Conservation (phyloP, 2,329 filamentous ascomycete genomes). For the Ceratocystis colombiana region DNA sequence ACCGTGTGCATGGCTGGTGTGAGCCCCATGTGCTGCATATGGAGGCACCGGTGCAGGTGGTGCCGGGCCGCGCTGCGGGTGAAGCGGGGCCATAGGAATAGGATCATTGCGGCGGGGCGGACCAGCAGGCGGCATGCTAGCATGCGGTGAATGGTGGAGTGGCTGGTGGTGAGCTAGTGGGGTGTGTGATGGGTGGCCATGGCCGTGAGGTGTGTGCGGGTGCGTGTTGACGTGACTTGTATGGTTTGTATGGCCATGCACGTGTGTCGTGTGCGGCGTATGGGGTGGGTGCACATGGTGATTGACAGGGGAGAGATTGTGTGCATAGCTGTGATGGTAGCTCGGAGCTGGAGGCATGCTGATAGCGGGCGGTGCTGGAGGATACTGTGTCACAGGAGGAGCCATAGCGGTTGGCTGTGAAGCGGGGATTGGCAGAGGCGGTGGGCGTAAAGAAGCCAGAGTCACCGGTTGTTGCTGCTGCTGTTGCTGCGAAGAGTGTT, state of each 20-base stretch:
- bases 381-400: slow-evolving; percentile 27
- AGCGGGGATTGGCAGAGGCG: slow-evolving; percentile 21
- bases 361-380: slow-evolving; percentile 31
- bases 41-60: not conserved
- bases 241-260: not conserved
- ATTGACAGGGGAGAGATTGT: slow-evolving; percentile 13
- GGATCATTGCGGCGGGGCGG: slow-evolving; percentile 17
- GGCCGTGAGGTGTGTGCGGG: slow-evolving; percentile 13
- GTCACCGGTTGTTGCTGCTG: slow-evolving; percentile 26
- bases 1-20: not conserved
- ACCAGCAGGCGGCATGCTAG: slow-evolving; percentile 12
- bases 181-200: slow-evolving; percentile 7
- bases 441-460: slow-evolving; percentile 25
- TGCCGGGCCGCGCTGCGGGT: slow-evolving; percentile 13
- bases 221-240: slow-evolving; percentile 16
- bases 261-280: not conserved
- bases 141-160: slow-evolving; percentile 20
- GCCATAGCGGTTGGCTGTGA: slow-evolving; percentile 19
- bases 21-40: not conserved
- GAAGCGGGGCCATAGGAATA: slow-evolving; percentile 14
- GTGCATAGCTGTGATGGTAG: slow-evolving; percentile 17
- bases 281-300: slow-evolving; percentile 22
- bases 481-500: slow-evolving; percentile 15
- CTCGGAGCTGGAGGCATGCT: slow-evolving; percentile 33
- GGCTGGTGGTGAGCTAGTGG: slow-evolving; percentile 4